Conservation (phyloP, 345 rosid genomes). For the Salix exigua region DNA sequence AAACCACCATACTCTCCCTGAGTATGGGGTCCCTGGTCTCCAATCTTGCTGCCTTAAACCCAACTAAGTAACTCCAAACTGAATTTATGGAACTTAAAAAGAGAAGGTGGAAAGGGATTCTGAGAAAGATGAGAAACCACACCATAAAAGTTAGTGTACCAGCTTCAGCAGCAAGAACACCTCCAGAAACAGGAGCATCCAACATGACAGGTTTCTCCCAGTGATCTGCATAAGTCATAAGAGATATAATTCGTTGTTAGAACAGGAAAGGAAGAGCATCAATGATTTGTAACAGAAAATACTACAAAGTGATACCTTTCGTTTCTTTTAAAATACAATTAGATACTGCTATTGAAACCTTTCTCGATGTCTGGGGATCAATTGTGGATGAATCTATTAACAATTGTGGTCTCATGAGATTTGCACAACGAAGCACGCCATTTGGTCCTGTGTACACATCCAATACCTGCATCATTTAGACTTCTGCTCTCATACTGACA, state of each 20-base stretch:
- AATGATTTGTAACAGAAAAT: too few relatives aligned
- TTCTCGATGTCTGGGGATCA: slow-evolving; percentile 85
- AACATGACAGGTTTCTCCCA: slow-evolving; percentile 74
- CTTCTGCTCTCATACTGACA: slow-evolving; percentile 2
- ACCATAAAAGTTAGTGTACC: slow-evolving; percentile 92
- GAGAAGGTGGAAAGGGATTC: too few relatives aligned
- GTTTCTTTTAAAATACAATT: slow-evolving; percentile 48
- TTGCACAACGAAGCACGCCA: slow-evolving; percentile 68
- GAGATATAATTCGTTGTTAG: too few relatives aligned
- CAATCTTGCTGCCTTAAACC: too few relatives aligned
- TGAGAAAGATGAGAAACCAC: slow-evolving; percentile 15
- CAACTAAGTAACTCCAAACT: too few relatives aligned
- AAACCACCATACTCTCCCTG: background rate
- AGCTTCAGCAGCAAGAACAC: slow-evolving; percentile 89
- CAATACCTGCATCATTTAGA: slow-evolving; percentile 54
- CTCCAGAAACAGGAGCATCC: slow-evolving; percentile 99
- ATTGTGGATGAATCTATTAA: slow-evolving; percentile 89
- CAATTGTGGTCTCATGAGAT: slow-evolving; percentile 50
- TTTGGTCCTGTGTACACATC: slow-evolving; percentile 73
- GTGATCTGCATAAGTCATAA: slow-evolving; percentile 31
- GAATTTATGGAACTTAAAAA: too few relatives aligned
- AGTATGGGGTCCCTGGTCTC: too few relatives aligned
- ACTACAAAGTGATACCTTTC: slow-evolving; percentile 44
- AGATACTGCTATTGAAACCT: slow-evolving; percentile 56
- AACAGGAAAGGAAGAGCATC: too few relatives aligned